Percentiles rank a stretch among this genome's conserved stretches.
Evolutionary conservation across 176 grass and related monocot species (phyloP).

Genomic region (Triticum dicoccoides): DNA sequence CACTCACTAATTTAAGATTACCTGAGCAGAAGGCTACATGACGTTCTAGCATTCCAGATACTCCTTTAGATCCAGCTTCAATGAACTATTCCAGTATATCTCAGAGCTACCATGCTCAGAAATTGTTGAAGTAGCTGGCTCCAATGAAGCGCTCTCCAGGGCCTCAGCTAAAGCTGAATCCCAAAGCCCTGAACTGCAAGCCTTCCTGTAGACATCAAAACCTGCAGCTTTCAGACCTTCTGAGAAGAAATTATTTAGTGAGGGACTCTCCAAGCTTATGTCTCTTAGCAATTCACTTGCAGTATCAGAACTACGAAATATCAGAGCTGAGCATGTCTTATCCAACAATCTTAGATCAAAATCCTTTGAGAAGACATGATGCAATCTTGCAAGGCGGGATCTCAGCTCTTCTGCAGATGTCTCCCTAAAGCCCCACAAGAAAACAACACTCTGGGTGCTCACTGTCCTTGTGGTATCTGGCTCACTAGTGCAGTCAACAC

Average conservation of each 20-base stretch:
- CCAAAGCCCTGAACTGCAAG: slow-evolving; percentile 78
- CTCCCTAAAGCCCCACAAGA: slow-evolving; percentile 70
- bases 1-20: neutral
- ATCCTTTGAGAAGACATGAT: slow-evolving; percentile 56
- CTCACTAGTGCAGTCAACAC: slow-evolving; percentile 26
- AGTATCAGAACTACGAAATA: slow-evolving; percentile 49
- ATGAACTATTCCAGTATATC: slow-evolving; percentile 57
- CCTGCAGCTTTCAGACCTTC: slow-evolving; percentile 69
- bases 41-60: slow-evolving; percentile 47
- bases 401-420: slow-evolving; percentile 54
- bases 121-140: slow-evolving; percentile 9
- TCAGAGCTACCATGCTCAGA: slow-evolving; percentile 39
- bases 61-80: slow-evolving; percentile 60
- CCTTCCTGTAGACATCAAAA: slow-evolving; percentile 71
- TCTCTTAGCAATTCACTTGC: slow-evolving; percentile 54
- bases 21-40: neutral
- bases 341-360: slow-evolving; percentile 75
- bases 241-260: slow-evolving; percentile 46
- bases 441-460: slow-evolving; percentile 52
- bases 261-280: slow-evolving; percentile 45
- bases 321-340: slow-evolving; percentile 63
- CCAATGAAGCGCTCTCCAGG: slow-evolving; percentile 51
- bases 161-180: slow-evolving; percentile 70
- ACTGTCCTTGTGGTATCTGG: slow-evolving; percentile 30
- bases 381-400: slow-evolving; percentile 42